Evolutionary conservation across 768 basidiomycete genomes (phyloP).

Genomic region (Termitomyces sp.): DNA sequence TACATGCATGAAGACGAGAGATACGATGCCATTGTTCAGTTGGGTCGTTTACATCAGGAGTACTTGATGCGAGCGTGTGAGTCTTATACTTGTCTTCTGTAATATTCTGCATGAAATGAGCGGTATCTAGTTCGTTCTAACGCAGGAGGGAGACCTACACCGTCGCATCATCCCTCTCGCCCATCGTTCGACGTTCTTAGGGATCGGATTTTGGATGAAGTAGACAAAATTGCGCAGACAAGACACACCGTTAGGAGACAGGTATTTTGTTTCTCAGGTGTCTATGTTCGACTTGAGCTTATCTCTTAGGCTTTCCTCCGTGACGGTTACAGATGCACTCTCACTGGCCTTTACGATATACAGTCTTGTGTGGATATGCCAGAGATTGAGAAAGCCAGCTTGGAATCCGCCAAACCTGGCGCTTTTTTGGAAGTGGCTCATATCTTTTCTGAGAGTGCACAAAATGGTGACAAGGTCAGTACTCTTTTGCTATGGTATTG

Average conservation of each 20-base stretch:
- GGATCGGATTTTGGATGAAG: too few relatives aligned
- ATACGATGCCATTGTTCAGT: not conserved
- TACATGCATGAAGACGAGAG: too few relatives aligned
- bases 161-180: not conserved
- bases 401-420: too few relatives aligned
- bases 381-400: not conserved
- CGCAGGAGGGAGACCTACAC: not conserved
- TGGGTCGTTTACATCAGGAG: not conserved
- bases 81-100: not conserved
- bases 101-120: not conserved
- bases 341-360: constrained; percentile 3
- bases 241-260: not conserved
- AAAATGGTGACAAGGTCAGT: too few relatives aligned
- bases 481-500: too few relatives aligned
- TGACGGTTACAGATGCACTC: constrained; percentile 8
- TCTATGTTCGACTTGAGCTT: not conserved
- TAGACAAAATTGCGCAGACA: too few relatives aligned
- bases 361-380: not conserved
- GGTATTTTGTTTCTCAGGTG: not conserved
- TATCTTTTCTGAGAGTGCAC: too few relatives aligned
- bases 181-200: not conserved
- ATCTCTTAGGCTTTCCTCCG: constrained; percentile 10
- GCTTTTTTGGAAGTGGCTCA: too few relatives aligned
- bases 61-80: not conserved
- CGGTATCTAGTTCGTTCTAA: too few relatives aligned